Evolutionary conservation across 768 basidiomycete species (phyloP), one percentile per base, ranked within the genome.

Genomic region (Amanita inopinata): DNA sequence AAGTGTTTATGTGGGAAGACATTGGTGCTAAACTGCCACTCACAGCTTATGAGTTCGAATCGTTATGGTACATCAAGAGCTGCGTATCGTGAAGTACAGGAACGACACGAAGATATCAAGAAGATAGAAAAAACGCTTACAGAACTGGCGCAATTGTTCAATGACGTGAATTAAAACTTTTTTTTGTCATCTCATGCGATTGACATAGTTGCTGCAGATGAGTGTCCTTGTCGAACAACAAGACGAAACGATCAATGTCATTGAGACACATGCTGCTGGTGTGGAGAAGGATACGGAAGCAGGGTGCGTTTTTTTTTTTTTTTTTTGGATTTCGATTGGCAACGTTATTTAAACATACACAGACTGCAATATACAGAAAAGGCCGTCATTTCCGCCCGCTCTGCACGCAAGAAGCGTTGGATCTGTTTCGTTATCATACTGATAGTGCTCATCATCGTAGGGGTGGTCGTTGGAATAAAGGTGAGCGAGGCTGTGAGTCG

Each of bases 51-150:
- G 69, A 87, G 77, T 64, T 88, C 89, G 34, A 88, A 83, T 61
- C 84, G 88, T n/a, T 87, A 84, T 53, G 91, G 84, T 40, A 83
- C 85, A 56, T 89, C 93, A 34, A 73, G 83, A 41, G 83, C 83
- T 7, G 92, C 93, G 3, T 96, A 93, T 62, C 78, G 82, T 39
- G 94, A 99, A 58, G 94, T 97, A n/a, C 94, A 98, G 65, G 87
- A 84, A 54, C 83, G 94, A 47, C 92, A 98, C 56, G 86, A 85
- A 59, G 93, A 99, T 53, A 88, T 99, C 61, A 81, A 90, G 62
- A 83, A 84, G 55, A 98, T 99, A 54, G 94, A 97, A 61, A 75
- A 76, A 63, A 98, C 93, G 7, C 67, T 99, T 33, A 81, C 79
- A 10, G 90, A 98, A 63, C 76, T 98, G 33, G 93, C 91, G 7